A percentile compares a stretch with the other conserved stretches of the same genome.
Evolutionary conservation across 768 basidiomycete genomes (phyloP).

Genomic region (Trametes meyenii): DNA sequence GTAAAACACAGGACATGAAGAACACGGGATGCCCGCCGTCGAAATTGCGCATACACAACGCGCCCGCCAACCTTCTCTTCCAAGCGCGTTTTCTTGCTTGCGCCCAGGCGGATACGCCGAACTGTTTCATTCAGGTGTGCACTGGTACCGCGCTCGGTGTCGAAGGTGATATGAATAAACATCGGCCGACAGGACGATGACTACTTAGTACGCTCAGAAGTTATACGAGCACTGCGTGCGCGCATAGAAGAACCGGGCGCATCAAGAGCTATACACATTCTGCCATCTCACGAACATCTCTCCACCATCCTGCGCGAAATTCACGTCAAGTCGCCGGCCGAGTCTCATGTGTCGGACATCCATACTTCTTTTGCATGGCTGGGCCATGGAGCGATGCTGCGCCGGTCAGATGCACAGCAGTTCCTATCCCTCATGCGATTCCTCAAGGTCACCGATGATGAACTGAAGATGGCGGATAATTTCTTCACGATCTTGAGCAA

Average conservation of each 20-base stretch:
- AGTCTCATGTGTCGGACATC: conserved; percentile 34
- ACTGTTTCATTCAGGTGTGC: conserved; percentile 65
- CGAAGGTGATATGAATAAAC: conserved; percentile 2
- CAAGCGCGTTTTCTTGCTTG: conserved; percentile 66
- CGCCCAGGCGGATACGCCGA: conserved; percentile 48
- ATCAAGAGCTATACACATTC: conserved; percentile 48
- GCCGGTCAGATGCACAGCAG: conserved; percentile 42
- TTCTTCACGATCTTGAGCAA: conserved; percentile 65
- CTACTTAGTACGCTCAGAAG: conserved; percentile 60
- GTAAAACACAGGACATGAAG: conserved; percentile 39
- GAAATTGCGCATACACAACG: conserved; percentile 58
- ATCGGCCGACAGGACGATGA: conserved; percentile 61
- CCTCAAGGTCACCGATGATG: conserved; percentile 49
- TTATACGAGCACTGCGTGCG: conserved; percentile 52
- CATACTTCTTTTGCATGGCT: conserved; percentile 69
- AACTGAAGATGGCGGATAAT: conserved; percentile 70
- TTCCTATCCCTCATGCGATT: conserved; percentile 52
- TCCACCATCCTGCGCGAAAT: conserved; percentile 53
- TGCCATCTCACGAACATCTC: conserved; percentile 64
- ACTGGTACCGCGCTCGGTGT: neutral
- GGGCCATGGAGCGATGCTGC: conserved; percentile 62
- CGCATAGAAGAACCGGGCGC: conserved; percentile 37
- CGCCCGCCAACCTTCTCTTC: conserved; percentile 59
- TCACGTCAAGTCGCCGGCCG: conserved; percentile 28
- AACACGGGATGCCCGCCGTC: conserved; percentile 43